Conservation (phyloP, 495 filamentous ascomycete genomes). For the Geopyxis carbonaria region DNA sequence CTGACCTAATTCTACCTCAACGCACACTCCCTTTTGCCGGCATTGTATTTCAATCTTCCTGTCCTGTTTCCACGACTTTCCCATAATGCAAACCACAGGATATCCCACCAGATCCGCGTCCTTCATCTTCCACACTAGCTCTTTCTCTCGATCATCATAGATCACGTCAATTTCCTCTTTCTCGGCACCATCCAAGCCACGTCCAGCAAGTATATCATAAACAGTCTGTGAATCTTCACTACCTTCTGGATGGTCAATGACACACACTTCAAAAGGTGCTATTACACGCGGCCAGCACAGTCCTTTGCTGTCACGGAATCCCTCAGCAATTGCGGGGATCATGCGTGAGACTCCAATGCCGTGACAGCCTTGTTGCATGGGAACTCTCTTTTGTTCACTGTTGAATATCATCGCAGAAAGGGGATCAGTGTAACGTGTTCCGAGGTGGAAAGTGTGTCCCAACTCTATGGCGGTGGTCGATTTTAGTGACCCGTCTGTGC, state of each 20-base stretch:
- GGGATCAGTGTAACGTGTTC: conserved; percentile 67
- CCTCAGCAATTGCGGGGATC: conserved; percentile 67
- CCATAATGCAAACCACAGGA: conserved; percentile 63
- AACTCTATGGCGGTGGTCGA: conserved; percentile 66
- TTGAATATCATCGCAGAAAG: conserved; percentile 41
- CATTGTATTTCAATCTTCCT: conserved; percentile 61
- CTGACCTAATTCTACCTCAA: conserved; percentile 34
- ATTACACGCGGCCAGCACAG: conserved; percentile 79
- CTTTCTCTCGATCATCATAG: conserved; percentile 57
- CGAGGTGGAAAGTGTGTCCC: conserved; percentile 88
- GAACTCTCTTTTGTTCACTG: conserved; percentile 24
- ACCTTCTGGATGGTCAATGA: conserved; percentile 37
- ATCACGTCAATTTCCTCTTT: conserved; percentile 37
- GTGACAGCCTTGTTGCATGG: conserved; percentile 88
- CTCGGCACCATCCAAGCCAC: conserved; percentile 3
- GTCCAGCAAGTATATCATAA: conserved; percentile 36
- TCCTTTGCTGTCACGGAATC: conserved; percentile 51
- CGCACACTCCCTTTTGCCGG: conserved; percentile 37
- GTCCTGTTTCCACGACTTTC: conserved; percentile 51
- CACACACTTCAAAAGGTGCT: conserved; percentile 65
- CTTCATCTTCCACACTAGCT: conserved; percentile 63
- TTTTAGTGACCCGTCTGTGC: conserved; percentile 43
- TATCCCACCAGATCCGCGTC: conserved; percentile 85
- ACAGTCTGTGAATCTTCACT: conserved; percentile 37
- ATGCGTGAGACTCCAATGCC: conserved; percentile 88